Evolutionary conservation across 371 early-diverging fungal genomes (phyloP).

Genomic region (Phascolomyces articulosus): DNA sequence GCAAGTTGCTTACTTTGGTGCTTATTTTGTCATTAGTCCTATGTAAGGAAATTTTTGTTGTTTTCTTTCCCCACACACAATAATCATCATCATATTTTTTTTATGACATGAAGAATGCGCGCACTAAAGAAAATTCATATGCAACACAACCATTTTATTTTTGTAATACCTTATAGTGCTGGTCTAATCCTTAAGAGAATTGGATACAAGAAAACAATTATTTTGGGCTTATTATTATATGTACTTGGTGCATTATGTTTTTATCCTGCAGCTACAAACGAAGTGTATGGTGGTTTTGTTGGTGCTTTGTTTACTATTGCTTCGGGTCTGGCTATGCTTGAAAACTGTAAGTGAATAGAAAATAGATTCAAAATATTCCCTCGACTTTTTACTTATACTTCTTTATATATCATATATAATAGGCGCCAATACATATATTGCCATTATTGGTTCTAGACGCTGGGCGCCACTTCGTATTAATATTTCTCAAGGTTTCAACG

Average conservation of each 20-base stretch:
- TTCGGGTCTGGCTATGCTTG: conserved; percentile 48
- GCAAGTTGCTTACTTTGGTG: conserved; percentile 57
- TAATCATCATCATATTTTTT: background rate
- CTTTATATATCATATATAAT: background rate
- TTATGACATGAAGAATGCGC: too few relatives aligned
- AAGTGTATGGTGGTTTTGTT: conserved; percentile 48
- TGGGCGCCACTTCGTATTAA: conserved; percentile 46
- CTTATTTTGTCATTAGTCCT: conserved; percentile 48
- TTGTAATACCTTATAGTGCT: too few relatives aligned
- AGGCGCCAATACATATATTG: conserved; percentile 51
- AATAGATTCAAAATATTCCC: background rate
- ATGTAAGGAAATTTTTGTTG: conserved; percentile 31
- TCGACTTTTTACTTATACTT: background rate
- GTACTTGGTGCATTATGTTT: conserved; percentile 51
- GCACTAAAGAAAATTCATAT: too few relatives aligned
- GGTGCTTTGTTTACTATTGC: conserved; percentile 52
- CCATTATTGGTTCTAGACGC: conserved; percentile 41
- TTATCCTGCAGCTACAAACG: conserved; percentile 42
- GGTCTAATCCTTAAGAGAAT: conserved; percentile 39
- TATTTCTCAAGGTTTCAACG: conserved; percentile 49
- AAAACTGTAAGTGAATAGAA: conserved; percentile 35
- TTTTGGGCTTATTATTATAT: conserved; percentile 46
- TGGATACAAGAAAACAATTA: conserved; percentile 49
- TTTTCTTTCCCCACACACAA: background rate
- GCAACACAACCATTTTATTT: too few relatives aligned